phyloP scores from a whole-genome alignment of 2,329 filamentous ascomycete genomes.

The Cladosporium sphaerospermum region DNA sequence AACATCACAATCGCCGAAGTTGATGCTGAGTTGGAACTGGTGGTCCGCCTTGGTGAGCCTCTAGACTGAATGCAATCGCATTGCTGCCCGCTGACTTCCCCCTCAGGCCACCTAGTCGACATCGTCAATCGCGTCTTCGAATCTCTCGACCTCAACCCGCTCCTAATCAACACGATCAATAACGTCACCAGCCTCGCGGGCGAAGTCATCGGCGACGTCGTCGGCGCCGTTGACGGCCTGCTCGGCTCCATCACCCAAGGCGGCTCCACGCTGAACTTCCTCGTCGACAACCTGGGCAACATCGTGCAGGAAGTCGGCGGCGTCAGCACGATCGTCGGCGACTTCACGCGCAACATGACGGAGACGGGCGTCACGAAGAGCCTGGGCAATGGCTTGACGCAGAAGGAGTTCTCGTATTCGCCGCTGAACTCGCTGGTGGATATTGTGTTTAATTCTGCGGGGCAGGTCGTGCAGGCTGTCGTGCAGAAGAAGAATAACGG shows the following conservation, averaged over 20 bases:
- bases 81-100: background rate
- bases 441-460: conserved; percentile 50
- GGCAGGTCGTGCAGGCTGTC: conserved; percentile 49
- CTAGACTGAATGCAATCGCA: background rate
- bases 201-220: conserved; percentile 20
- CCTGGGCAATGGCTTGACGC: conserved; percentile 38
- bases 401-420: conserved; percentile 50
- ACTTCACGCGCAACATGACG: conserved; percentile 56
- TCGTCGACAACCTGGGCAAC: conserved; percentile 56
- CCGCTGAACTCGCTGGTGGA: conserved; percentile 48
- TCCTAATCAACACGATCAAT: conserved; percentile 50
- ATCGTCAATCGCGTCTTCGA: conserved; percentile 57
- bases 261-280: conserved; percentile 38
- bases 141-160: conserved; percentile 54
- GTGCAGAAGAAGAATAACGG: conserved; percentile 26
- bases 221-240: conserved; percentile 46
- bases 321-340: conserved; percentile 50
- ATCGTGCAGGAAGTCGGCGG: conserved; percentile 55
- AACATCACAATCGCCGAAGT: conserved; percentile 59
- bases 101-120: conserved; percentile 48
- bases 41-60: conserved; percentile 44
- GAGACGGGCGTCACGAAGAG: conserved; percentile 28
- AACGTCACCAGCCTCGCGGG: conserved; percentile 31
- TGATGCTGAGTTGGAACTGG: conserved; percentile 52
- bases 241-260: conserved; percentile 55